Conservation (phyloP, 176 grass and related monocot genomes). For the Cocos nucifera region DNA sequence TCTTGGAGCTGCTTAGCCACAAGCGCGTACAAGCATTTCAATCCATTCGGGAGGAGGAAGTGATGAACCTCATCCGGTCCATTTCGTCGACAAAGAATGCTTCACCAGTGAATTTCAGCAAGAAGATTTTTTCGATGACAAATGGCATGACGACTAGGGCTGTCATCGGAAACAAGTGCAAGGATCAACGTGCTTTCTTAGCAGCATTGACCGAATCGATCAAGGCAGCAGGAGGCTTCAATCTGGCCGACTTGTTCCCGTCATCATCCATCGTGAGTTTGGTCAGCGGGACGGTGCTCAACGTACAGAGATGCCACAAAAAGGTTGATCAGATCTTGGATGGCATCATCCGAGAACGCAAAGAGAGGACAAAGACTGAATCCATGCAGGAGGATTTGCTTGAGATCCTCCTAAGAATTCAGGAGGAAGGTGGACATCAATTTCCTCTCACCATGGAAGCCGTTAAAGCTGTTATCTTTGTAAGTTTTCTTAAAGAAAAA, state of each 20-base stretch:
- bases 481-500: no score
- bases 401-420: slow-evolving; percentile 18
- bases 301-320: slow-evolving; percentile 12
- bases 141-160: slow-evolving; percentile 20
- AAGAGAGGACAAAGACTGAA: no score
- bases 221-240: no score
- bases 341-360: slow-evolving; percentile 22
- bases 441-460: slow-evolving; percentile 19
- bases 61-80: slow-evolving; percentile 9
- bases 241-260: slow-evolving; percentile 29
- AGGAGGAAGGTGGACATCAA: slow-evolving; percentile 17
- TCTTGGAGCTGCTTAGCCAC: slow-evolving; percentile 29
- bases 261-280: slow-evolving; percentile 6
- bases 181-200: no score
- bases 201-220: no score
- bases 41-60: slow-evolving; percentile 17
- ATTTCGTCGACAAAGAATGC: not conserved
- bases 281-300: slow-evolving; percentile 9
- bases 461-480: no score
- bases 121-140: not conserved
- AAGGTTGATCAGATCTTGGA: slow-evolving; percentile 22
- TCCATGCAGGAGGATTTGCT: slow-evolving; percentile 14
- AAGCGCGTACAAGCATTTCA: slow-evolving; percentile 37
- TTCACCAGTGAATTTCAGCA: slow-evolving; percentile 12
- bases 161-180: slow-evolving; percentile 19